These are phyloP conservation scores for Rutstroemia sp. DNA, from an alignment of 2,329 filamentous ascomycete species.

Conservation along the genomic window DNA sequence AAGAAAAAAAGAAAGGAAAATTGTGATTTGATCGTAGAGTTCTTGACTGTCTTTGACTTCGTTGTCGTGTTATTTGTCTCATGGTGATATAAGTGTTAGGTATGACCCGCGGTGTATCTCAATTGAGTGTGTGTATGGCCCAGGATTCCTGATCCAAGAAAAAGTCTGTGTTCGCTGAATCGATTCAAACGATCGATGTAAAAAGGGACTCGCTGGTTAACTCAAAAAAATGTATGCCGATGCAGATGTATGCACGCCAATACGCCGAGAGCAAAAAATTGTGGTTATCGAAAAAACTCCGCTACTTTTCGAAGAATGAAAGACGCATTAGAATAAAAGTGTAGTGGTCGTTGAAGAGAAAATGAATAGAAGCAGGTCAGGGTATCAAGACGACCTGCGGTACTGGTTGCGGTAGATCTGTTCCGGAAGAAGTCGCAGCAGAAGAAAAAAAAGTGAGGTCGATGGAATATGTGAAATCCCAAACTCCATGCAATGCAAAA, in stretches of 20 bases:
- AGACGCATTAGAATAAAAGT: slow-evolving; percentile 1
- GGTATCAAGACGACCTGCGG: slow-evolving; percentile 7
- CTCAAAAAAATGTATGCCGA: slow-evolving; percentile 23
- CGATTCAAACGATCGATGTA: slow-evolving; percentile 12
- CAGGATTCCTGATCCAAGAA: slow-evolving; percentile 29
- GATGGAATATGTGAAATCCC: not conserved
- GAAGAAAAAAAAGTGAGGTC: not conserved
- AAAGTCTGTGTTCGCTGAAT: slow-evolving; percentile 11
- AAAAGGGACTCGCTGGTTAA: slow-evolving; percentile 17
- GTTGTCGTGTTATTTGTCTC: slow-evolving; percentile 17
- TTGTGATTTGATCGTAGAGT: too few species aligned
- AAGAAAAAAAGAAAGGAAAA: too few species aligned
- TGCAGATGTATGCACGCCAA: slow-evolving; percentile 25
- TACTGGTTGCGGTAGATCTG: slow-evolving; percentile 3
- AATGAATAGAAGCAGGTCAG: not conserved
- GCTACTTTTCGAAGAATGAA: slow-evolving; percentile 3
- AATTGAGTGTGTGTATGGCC: slow-evolving; percentile 19
- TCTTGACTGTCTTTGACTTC: too few species aligned
- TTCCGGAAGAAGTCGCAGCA: not conserved
- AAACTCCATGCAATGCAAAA: slow-evolving; percentile 10
- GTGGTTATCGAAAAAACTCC: slow-evolving; percentile 9
- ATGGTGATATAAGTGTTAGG: slow-evolving; percentile 10
- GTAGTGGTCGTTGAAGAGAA: slow-evolving; percentile 3
- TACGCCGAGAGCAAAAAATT: slow-evolving; percentile 13
- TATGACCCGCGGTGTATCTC: slow-evolving; percentile 6